A percentile compares a stretch with the other conserved stretches of the same genome.
These are phyloP conservation scores for Smittium culicis DNA, from an alignment of 371 early-diverging fungal species.

Conservation along the genomic window DNA sequence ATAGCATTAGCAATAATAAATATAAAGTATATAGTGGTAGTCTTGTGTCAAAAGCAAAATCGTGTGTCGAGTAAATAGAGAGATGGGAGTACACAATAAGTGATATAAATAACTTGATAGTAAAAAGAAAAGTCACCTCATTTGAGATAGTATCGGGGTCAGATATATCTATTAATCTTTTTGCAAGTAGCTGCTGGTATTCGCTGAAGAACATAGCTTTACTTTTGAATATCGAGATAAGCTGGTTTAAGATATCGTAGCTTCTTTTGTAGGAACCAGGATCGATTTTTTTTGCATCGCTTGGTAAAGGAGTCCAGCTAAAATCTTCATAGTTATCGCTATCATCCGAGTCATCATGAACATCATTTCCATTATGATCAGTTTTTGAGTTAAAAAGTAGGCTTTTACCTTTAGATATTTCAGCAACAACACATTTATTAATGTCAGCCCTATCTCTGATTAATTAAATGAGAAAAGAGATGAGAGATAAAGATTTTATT, in stretches of 20 bases:
- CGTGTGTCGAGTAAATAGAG: too few species aligned
- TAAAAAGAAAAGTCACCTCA: too few species aligned
- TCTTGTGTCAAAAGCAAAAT: too few species aligned
- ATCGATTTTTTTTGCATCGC: slow-evolving; percentile 32
- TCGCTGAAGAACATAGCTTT: slow-evolving; percentile 36
- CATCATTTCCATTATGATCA: slow-evolving; percentile 8
- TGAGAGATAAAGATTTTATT: background rate
- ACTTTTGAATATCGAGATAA: slow-evolving; percentile 36
- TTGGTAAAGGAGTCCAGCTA: slow-evolving; percentile 41
- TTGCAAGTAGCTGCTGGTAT: slow-evolving; percentile 34
- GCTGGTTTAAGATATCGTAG: slow-evolving; percentile 37
- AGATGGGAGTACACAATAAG: too few species aligned
- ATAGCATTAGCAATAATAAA: too few species aligned
- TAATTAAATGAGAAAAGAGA: background rate
- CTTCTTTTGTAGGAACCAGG: slow-evolving; percentile 28
- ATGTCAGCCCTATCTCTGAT: background rate
- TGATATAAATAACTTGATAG: too few species aligned
- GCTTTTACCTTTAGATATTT: background rate
- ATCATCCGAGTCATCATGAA: background rate
- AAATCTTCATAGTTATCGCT: slow-evolving; percentile 27
- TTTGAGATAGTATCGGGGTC: background rate
- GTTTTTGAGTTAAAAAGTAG: slow-evolving; percentile 20
- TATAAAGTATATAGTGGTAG: too few species aligned
- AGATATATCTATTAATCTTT: slow-evolving; percentile 20
- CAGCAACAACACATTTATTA: background rate